Evolutionary conservation across 2,329 filamentous ascomycete species (phyloP), one percentile per base, ranked within the genome.

Genomic region (Sporothrix phasma): DNA sequence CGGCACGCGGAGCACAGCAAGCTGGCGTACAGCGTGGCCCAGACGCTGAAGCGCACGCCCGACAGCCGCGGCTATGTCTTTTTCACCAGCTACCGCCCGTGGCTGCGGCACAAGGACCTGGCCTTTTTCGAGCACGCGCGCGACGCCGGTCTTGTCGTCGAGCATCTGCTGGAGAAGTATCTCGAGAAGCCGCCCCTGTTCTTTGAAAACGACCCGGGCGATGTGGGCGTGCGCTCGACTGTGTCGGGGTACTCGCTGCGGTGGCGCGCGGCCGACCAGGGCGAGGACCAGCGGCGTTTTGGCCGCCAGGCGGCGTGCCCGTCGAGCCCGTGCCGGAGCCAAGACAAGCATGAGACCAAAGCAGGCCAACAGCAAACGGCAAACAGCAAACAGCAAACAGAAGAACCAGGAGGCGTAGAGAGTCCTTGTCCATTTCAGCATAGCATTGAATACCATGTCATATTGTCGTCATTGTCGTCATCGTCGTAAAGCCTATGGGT

Each of bases 71-170:
- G 92, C 2, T 83, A 92, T 70, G 92, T 97, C 7, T 95, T 97
- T 74, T 97, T 97, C 77, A 96, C 92, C 0, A 92, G 90, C 22
- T 96, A 97, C 76, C 82, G 94, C 67, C 92, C 93, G 1, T 97
- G 92, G 92, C 79, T 97, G 72, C 80, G 89, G 70, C 83, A 92
- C 67, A 89, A 91, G 74, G 94, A 96, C 71, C 79, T 96, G 73
- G 84, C 82, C 3, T 97, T 97, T 77, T 97, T 97, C 72, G 88
- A 92, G 58, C 72, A 92, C 64, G 89, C 88, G 4, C 79, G 84
- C 65, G 82, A 84, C 61, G 81, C 79, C 58, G 92, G 91, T 0
- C 89, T 97, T 66, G 76, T 76, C 17, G 92, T 96, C 2, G 86
- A 87, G 68, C 90, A 93, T 78, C 81, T 96, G 39, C 79, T 92